Evolutionary conservation across 768 basidiomycete genomes (phyloP), one percentile per base, ranked within the genome.

Genomic region (Lyophyllum shimeji): DNA sequence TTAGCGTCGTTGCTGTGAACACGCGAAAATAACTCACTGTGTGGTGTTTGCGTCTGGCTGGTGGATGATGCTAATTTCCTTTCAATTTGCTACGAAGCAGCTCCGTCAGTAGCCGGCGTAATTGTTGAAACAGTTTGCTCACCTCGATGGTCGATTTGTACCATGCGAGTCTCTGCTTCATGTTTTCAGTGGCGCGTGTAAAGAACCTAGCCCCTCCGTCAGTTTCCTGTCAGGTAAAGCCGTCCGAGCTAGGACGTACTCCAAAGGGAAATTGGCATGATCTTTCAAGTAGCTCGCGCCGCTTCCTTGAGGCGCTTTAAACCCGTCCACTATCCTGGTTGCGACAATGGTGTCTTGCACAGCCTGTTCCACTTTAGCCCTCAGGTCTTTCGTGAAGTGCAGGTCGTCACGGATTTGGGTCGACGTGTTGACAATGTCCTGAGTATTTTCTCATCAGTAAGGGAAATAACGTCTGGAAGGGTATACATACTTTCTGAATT

Each of bases 121-220:
- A 17, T 46, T 2, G 31, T 46, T 15, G 7, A 21, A 33, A 46
- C 15, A 34, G 24, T 43, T 12, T 60, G 24, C 71, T 50, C 56
- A 88, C 91, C 76, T 93, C 90, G 52, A 92, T 87, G 23, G 89
- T 91, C 20, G 81, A 75, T 63, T 90, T 89, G 70, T 89, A 93
- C 85, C 90, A 91, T 39, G 80, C 77, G 50, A 93, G 69, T 31
- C 87, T 77, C 60, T 88, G 84, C 53, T 76, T 77, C 83, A 92
- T 87, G 62, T 90, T 82, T 50, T 82, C 78, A 13, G 87, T 84
- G 33, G 90, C 81, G 20, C 89, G 81, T 23, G 74, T 78, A 72
- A 93, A 92, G 70, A 84, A 90, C 63, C 90, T 91, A 46, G 39
- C 12, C 49, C 34, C 20, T 12, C 46, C 27, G 17, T 66, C 2